Percentiles rank a stretch among this genome's conserved stretches.
Evolutionary conservation across 2,329 filamentous ascomycete genomes (phyloP).

Genomic region (Paracorniculantispora psalliotae): DNA sequence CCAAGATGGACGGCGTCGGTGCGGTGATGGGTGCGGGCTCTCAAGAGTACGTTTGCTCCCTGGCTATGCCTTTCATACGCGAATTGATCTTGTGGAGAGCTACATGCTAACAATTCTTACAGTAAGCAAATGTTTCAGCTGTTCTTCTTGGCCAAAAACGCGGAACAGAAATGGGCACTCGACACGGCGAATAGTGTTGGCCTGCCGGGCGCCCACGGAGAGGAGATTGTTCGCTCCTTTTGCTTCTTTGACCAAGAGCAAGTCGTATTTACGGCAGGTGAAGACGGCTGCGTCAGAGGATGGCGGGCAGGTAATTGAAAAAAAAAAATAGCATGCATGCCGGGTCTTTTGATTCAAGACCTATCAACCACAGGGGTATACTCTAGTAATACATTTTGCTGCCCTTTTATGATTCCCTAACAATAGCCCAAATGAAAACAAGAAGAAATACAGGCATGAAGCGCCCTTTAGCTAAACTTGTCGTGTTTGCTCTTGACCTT

Average conservation of each 20-base stretch:
- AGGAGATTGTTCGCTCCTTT: slow-evolving; percentile 59
- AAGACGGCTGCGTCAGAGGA: slow-evolving; percentile 54
- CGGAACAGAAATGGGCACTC: slow-evolving; percentile 45
- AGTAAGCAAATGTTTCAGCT: slow-evolving; percentile 56
- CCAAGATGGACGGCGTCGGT: slow-evolving; percentile 53
- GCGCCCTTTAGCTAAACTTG: slow-evolving; percentile 51
- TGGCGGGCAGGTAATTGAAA: slow-evolving; percentile 38
- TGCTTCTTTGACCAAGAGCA: slow-evolving; percentile 59
- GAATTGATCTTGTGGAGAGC: too few species aligned
- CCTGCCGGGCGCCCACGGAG: slow-evolving; percentile 58
- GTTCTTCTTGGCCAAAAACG: slow-evolving; percentile 51
- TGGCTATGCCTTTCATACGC: too few species aligned
- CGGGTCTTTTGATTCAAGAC: background rate
- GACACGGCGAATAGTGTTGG: slow-evolving; percentile 52
- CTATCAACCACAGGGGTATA: background rate
- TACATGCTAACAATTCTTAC: slow-evolving; percentile 25
- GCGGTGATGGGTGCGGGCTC: slow-evolving; percentile 61
- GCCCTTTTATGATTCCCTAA: background rate
- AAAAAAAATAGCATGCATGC: slow-evolving; percentile 16
- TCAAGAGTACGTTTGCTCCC: slow-evolving; percentile 60
- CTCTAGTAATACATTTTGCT: slow-evolving; percentile 7
- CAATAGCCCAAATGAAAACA: background rate
- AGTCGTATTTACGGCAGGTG: slow-evolving; percentile 54
- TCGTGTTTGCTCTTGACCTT: slow-evolving; percentile 93
- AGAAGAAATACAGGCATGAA: background rate